Conservation (phyloP, 257 asterid genomes). For the Leonotis leonurus region DNA sequence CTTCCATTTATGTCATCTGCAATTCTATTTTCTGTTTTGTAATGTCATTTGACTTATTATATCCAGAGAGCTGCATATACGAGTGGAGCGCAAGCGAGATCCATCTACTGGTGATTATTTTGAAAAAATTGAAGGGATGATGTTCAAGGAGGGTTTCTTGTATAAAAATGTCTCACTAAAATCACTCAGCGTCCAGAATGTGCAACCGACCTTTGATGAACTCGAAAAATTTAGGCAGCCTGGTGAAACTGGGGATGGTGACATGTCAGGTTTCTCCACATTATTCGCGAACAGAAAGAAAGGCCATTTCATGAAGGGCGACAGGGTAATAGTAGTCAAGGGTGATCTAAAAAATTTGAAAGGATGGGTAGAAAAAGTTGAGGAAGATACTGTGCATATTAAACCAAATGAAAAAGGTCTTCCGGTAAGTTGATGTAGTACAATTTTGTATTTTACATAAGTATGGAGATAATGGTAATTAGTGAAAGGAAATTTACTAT, state of each 20-base stretch:
- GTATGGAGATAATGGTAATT: background rate
- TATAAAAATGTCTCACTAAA: conserved; percentile 71
- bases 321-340: conserved; percentile 73
- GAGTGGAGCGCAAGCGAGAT: conserved; percentile 76
- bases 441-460: background rate
- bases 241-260: conserved; percentile 70
- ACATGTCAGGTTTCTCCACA: conserved; percentile 65
- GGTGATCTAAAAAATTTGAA: conserved; percentile 84
- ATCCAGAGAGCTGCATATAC: conserved; percentile 71
- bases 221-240: conserved; percentile 85
- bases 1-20: background rate
- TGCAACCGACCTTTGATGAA: conserved; percentile 89
- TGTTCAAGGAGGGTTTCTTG: conserved; percentile 92
- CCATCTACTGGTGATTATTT: conserved; percentile 68
- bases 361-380: conserved; percentile 92
- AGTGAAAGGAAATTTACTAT: background rate
- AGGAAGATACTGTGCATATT: conserved; percentile 84
- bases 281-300: conserved; percentile 75
- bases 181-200: conserved; percentile 69
- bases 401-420: conserved; percentile 74
- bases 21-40: background rate
- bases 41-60: background rate
- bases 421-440: conserved; percentile 36
- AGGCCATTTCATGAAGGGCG: conserved; percentile 95
- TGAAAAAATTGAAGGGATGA: conserved; percentile 78